Evolutionary conservation across 352 stramenopile genomes (phyloP).

Genomic region (Phytophthora colocasiae): DNA sequence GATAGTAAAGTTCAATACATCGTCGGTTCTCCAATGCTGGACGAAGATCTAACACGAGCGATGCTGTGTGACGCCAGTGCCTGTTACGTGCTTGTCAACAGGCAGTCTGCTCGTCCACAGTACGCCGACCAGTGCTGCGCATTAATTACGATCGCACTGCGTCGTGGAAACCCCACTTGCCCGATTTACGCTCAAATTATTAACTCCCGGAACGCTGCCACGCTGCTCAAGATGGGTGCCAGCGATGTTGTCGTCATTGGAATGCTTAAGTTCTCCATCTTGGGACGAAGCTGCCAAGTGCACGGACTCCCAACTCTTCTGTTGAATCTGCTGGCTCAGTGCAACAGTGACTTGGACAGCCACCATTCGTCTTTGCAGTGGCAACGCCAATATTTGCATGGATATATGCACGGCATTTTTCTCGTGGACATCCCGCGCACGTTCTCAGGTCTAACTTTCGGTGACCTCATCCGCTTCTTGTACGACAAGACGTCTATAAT

Average conservation of each 20-base stretch:
- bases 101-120: constrained; percentile 55
- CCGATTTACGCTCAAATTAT: constrained; percentile 85
- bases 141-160: constrained; percentile 78
- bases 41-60: constrained; percentile 75
- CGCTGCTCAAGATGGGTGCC: constrained; percentile 77
- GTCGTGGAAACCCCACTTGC: constrained; percentile 69
- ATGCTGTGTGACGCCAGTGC: constrained; percentile 58
- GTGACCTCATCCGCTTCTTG: constrained; percentile 79
- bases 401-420: constrained; percentile 76
- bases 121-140: constrained; percentile 75
- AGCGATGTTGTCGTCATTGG: constrained; percentile 76
- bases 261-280: constrained; percentile 77
- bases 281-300: constrained; percentile 73
- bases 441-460: constrained; percentile 83
- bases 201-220: constrained; percentile 65
- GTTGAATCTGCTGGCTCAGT: constrained; percentile 68
- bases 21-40: constrained; percentile 79
- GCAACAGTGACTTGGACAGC: constrained; percentile 56
- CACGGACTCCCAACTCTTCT: constrained; percentile 73
- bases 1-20: constrained; percentile 88
- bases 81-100: constrained; percentile 79
- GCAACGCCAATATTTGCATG: constrained; percentile 75
- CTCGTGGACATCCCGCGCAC: constrained; percentile 80
- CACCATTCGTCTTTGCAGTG: constrained; percentile 66
- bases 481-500: constrained; percentile 80